Conservation (phyloP, 2,329 filamentous ascomycete genomes). For the Sordariomycetes sp. region DNA sequence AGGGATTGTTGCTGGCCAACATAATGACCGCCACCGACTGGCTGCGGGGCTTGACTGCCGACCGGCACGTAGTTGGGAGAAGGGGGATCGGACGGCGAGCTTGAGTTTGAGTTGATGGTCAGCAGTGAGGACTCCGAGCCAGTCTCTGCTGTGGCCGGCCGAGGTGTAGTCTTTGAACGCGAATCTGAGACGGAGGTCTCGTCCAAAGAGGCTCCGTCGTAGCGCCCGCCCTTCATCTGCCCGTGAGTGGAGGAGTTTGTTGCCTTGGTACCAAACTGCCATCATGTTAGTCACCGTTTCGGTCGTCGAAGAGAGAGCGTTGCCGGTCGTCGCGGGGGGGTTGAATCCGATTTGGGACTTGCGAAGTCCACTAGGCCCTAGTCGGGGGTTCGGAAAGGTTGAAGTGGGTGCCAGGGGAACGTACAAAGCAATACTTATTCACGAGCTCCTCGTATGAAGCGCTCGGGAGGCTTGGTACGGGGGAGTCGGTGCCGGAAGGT, state of each 20-base stretch:
- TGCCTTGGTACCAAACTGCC: constrained; percentile 54
- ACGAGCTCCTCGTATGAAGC: constrained; percentile 93
- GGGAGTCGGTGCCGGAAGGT: constrained; percentile 37
- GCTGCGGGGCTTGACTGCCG: not conserved
- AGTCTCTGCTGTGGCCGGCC: not conserved
- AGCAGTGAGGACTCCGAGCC: not conserved
- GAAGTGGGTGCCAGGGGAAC: constrained; percentile 44
- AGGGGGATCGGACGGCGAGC: not conserved
- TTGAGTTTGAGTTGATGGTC: not conserved
- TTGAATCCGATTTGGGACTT: constrained; percentile 4
- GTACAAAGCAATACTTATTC: constrained; percentile 99
- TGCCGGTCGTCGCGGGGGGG: no score
- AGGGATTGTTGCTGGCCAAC: constrained; percentile 28
- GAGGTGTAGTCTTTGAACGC: no score
- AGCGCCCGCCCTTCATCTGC: constrained; percentile 18
- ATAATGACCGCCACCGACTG: constrained; percentile 16
- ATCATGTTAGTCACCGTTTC: constrained; percentile 5
- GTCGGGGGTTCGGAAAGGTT: constrained; percentile 12
- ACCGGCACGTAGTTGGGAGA: not conserved
- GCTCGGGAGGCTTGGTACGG: constrained; percentile 58
- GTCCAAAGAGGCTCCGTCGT: constrained; percentile 1
- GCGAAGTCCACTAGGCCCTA: constrained; percentile 8
- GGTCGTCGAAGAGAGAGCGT: constrained; percentile 11
- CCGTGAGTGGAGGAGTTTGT: constrained; percentile 42
- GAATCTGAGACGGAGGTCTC: not conserved